Percentiles rank a stretch among this genome's conserved stretches.
These are phyloP conservation scores for Agrocybe pediades DNA, from an alignment of 768 basidiomycete species.

Conservation along the genomic window DNA sequence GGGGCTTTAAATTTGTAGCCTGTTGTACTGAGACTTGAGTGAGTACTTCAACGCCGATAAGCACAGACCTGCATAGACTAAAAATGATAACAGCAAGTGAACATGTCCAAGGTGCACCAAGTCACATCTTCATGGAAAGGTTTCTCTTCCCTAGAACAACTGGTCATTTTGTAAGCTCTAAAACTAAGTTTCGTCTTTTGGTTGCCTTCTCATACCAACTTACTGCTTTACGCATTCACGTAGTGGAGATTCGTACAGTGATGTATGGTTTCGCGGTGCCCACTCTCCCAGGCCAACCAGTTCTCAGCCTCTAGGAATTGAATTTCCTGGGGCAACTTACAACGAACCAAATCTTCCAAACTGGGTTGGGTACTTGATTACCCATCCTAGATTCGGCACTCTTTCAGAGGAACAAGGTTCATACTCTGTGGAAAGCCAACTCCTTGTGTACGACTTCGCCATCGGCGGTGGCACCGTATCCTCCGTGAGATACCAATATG, in stretches of 20 bases:
- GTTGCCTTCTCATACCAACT: not conserved
- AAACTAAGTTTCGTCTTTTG: too few species aligned
- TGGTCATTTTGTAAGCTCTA: constrained; percentile 50
- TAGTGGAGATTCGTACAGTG: constrained; percentile 66
- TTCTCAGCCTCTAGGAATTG: constrained; percentile 46
- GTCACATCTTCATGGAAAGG: constrained; percentile 41
- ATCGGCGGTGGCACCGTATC: constrained; percentile 48
- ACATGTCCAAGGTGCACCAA: constrained; percentile 16
- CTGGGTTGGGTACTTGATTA: constrained; percentile 34
- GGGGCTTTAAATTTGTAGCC: too few species aligned
- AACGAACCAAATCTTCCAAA: constrained; percentile 38
- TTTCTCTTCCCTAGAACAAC: constrained; percentile 37
- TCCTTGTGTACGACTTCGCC: constrained; percentile 64
- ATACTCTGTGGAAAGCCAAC: constrained; percentile 28
- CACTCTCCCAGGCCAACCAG: constrained; percentile 30
- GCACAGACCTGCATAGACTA: too few species aligned
- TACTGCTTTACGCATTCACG: not conserved
- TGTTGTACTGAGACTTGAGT: too few species aligned
- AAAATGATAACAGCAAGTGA: too few species aligned
- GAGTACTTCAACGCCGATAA: too few species aligned
- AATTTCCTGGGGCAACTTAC: constrained; percentile 57
- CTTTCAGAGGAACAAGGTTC: constrained; percentile 23
- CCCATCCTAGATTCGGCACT: constrained; percentile 35
- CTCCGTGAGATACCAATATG: constrained; percentile 42
- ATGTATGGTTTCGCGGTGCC: constrained; percentile 29